Percentiles rank a stretch among this genome's conserved stretches.
phyloP scores from a whole-genome alignment of 495 filamentous ascomycete genomes.

The Penicillium soppii region DNA sequence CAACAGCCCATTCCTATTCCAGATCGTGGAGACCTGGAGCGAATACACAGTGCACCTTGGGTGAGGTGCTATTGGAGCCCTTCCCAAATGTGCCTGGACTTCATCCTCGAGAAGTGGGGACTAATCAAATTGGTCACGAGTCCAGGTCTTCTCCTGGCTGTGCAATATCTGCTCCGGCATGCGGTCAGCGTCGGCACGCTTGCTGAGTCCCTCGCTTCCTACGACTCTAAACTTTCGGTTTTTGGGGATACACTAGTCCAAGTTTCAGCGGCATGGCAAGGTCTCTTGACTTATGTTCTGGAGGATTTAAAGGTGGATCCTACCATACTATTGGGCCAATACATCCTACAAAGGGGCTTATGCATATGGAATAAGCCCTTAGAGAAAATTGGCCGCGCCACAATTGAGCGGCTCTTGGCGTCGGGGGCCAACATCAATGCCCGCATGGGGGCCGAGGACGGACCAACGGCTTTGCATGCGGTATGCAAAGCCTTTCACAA shows the following conservation, averaged over 20 bases:
- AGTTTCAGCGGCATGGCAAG: background rate
- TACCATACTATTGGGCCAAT: background rate
- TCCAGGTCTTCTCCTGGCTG: background rate
- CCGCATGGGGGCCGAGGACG: background rate
- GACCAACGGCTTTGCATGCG: background rate
- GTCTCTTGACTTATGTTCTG: background rate
- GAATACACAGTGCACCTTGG: background rate
- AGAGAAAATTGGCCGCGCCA: background rate
- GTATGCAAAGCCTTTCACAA: background rate
- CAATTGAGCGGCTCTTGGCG: background rate
- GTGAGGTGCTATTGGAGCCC: background rate
- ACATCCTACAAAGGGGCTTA: constrained; percentile 1
- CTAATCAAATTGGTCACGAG: background rate
- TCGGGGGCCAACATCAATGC: background rate
- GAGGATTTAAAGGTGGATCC: background rate
- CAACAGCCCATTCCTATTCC: background rate
- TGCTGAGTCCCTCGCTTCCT: constrained; percentile 1
- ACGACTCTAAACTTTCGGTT: background rate
- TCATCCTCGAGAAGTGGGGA: background rate
- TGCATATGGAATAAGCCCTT: background rate
- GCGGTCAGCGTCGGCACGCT: background rate
- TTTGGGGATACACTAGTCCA: background rate
- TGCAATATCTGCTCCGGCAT: background rate
- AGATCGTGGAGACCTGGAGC: background rate
- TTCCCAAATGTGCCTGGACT: background rate